Evolutionary conservation across 1,284 basidiomycete genomes (phyloP).

Genomic region (Agaricales sp.): DNA sequence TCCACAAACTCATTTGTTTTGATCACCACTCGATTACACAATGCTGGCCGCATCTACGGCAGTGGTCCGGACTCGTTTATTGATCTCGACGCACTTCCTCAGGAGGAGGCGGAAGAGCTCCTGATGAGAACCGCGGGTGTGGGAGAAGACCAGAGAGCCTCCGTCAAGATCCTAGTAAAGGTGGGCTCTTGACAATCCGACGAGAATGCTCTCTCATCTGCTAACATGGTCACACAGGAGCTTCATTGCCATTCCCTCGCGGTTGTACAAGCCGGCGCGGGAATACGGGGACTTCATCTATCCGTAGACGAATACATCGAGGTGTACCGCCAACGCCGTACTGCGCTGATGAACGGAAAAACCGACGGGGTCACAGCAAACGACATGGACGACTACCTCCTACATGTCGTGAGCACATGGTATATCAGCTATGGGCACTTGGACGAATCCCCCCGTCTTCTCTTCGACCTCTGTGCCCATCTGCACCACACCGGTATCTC

Average conservation of each 20-base stretch:
- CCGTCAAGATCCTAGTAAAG: neutral
- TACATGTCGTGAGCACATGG: neutral
- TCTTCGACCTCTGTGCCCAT: neutral
- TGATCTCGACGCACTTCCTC: neutral
- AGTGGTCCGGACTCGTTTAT: neutral
- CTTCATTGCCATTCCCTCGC: neutral
- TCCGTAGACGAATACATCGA: neutral
- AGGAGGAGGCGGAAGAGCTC: neutral
- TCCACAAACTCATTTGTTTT: neutral
- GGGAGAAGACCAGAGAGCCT: neutral
- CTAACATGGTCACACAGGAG: neutral
- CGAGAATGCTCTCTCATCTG: neutral
- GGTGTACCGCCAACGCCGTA: neutral
- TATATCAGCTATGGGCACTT: neutral
- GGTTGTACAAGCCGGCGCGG: neutral
- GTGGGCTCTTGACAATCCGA: neutral
- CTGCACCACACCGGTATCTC: neutral
- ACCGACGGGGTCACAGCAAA: neutral
- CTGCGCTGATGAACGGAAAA: neutral
- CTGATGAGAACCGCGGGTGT: neutral
- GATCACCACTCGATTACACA: neutral
- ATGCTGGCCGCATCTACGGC: neutral
- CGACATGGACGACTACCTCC: neutral
- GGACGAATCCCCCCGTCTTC: neutral
- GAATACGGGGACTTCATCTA: neutral